Evolutionary conservation across 306 rosid genomes (phyloP), one percentile per base, ranked within the genome.

Genomic region (Prunus armeniaca): DNA sequence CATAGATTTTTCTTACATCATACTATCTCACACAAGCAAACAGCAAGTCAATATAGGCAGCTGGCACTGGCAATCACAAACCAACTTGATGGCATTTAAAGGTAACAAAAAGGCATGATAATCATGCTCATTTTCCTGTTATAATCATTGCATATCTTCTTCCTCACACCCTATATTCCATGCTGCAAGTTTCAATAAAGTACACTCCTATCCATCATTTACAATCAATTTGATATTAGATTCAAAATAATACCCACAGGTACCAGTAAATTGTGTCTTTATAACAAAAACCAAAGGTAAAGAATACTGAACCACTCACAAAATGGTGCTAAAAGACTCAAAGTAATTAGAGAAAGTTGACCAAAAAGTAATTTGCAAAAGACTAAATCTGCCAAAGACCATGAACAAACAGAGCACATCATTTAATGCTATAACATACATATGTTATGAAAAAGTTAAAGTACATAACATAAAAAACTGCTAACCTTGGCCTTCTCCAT

Each of bases 401-500:
- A n/a, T 12, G 20, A 71, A 55, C 20, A 22, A 46, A 67, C 19
- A 20, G 18, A 71, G 38, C 18, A 20, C 54, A n/a, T 56, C 32
- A 72, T 38, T 13, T 24, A 72, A 24, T 43, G 67, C 34, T 24
- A 56, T 9, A 45, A 17, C 9, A 56, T 47, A 22, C 43, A 5
- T 64, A 18, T 32, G 13, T 17, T 7, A 72, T 14, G 67, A 11
- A 72, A 56, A 56, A 58, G 22, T 57, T 57, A 14, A 56, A 22
- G 25, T 7, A 22, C 43, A n/a, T n/a, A 20, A 2, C 22, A 18
- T 18, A 71, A 27, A 27, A 61, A 8, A 67, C 46, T 28, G 38
- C 38, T 65, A 60, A 92, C 98, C 97, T 95, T 95, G 30, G 97
- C 96, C 75, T 92, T 95, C 82, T 90, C 96, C 4, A 69, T 76